Base-by-base conservation (phyloP, 2,329 filamentous ascomycete genomes). In the Lecanicillium sp. region DNA sequence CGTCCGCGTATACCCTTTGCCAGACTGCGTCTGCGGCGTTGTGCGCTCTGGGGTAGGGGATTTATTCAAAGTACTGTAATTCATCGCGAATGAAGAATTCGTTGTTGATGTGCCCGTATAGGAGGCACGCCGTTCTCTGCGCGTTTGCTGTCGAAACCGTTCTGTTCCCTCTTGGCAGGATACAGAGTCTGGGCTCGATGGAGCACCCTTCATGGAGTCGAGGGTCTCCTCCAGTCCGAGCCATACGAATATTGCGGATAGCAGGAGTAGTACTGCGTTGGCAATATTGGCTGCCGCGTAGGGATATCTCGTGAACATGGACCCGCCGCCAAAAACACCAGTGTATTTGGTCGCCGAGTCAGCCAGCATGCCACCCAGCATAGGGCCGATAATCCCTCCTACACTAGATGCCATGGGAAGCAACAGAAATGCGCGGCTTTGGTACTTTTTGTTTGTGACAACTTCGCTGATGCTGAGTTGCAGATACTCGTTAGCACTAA, bases 371-470 rank as follows among this genome's bases (percentile, higher is more conserved):
- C 86, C 87, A 36, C 86, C 85, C 10, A 88, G 60, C 14, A 87
- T 58, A 3, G 86, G 85, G 0, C 86, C 87, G 2, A 88, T 45
- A 51, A 88, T 81, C 37, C 90, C 80, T 1, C 87, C 87, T 4
- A 90, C 44, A 55, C 90, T 90, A 11, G 81, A 82, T 0, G 77
- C 72, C 61, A 90, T 87, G n/a, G 86, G 84, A 54, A 90, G 87
- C 62, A 81, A 81, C 55, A 83, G 81, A 59, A 90, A 91, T 0
- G 83, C 81, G 36, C 77, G 70, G 0, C 86, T 84, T 62, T 90
- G 84, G 1, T 80, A 89, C 17, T 55, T 59, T 53, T 77, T 76
- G 29, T 77, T 69, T 0, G 81, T 84, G 59, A 82, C 84, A 56
- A 83, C 82, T 64, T 90, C 86, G 29, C 78, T 77, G 45, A 90